Conservation (phyloP, 176 grass and related monocot species). For the Rhynchospora breviuscula region DNA sequence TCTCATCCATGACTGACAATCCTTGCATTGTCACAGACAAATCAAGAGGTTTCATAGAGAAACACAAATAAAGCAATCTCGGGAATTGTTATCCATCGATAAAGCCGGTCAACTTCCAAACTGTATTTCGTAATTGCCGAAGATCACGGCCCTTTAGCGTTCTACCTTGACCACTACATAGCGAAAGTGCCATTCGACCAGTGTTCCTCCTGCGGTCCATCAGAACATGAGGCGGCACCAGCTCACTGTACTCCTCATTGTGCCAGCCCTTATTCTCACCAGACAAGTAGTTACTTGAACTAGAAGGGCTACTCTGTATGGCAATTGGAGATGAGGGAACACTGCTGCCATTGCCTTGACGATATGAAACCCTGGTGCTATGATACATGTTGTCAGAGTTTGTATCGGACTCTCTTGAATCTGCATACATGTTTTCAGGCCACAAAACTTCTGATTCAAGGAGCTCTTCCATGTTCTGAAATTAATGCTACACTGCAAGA, state of each 20-base stretch:
- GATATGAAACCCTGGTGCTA: no score
- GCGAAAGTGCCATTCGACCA: constrained; percentile 24
- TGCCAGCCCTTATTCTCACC: background rate
- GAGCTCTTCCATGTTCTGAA: constrained; percentile 30
- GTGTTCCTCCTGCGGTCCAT: constrained; percentile 27
- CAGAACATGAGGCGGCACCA: constrained; percentile 68
- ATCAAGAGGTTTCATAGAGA: background rate
- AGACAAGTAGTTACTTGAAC: background rate
- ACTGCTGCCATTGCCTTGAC: background rate
- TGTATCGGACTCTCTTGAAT: background rate
- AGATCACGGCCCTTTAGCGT: constrained; percentile 48
- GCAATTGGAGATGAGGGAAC: background rate
- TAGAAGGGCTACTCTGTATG: background rate
- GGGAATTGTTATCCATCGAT: constrained; percentile 37
- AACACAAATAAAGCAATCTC: constrained; percentile 10
- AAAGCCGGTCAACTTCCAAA: constrained; percentile 71
- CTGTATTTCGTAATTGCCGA: constrained; percentile 38
- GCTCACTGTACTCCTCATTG: background rate
- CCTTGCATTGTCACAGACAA: background rate
- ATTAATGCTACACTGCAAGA: no score
- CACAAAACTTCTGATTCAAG: constrained; percentile 54
- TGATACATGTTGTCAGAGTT: background rate
- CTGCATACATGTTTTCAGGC: constrained; percentile 23
- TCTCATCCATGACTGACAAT: background rate
- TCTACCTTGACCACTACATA: constrained; percentile 41